Base-by-base conservation (phyloP, 371 early-diverging fungal species). In the Mortierella sp. region DNA sequence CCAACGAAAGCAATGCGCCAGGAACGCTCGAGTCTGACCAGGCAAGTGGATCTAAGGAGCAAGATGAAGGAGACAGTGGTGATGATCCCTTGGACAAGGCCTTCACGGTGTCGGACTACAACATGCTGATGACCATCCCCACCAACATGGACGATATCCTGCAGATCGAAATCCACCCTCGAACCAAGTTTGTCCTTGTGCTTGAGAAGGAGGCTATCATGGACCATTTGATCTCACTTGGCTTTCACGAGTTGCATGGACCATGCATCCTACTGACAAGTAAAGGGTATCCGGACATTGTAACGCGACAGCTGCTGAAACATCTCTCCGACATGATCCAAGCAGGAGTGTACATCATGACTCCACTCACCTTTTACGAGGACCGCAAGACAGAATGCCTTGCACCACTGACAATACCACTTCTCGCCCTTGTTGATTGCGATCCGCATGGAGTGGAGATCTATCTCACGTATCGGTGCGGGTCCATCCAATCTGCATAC, bases 191-290 rank as follows among this genome's bases (percentile, higher is more conserved):
- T n/a, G 46, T 73, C 21, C 44, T 73, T 0, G 73, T 67, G n/a
- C 39, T 73, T 6, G 73, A 73, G 34, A 73, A 73, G 22, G 73
- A 73, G 48, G 62, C 73, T 22, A 65, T 63, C 2, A 50, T 73
- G 47, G 53, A 45, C 14, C 22, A 73, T 34, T 31, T 73, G 28
- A 58, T 66, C 7, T 58, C 67, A 3, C 16, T 43, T 0, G 63
- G 67, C 8, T 73, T 73, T 63, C 63, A 60, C 41, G 56, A 63
- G 19, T 24, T 55, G 5, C 58, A 58, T 45, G 73, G 73, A 17
- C 73, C 73, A 3, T 73, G 73, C 17, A 56, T 73, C 27, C 39
- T 73, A 2, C 34, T 73, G 52, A 67, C 73, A 4, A 59, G 73
- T 44, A 73, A 73, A 59, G 73, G 73, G 19, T 63, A 60, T 31